These are phyloP conservation scores for Platanthera guangdongensis DNA, from an alignment of 106 monocot genomes.

Conservation along the genomic window DNA sequence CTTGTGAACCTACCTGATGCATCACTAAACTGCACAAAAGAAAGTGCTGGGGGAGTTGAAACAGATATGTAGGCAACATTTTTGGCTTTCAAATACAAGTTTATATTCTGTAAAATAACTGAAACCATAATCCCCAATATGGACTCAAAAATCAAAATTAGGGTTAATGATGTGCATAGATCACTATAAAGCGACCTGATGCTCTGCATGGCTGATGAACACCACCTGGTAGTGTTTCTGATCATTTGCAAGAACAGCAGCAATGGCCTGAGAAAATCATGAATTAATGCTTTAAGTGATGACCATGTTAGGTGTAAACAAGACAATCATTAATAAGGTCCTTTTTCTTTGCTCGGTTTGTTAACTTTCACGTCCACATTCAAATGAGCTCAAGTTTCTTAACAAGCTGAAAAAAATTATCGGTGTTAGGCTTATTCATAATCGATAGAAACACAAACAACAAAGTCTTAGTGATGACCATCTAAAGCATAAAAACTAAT, in stretches of 20 bases:
- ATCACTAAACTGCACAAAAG: slow-evolving; percentile 11
- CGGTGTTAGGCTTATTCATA: too few relatives aligned
- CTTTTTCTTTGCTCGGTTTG: too few relatives aligned
- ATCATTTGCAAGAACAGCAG: slow-evolving; percentile 40
- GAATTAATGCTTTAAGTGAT: background rate
- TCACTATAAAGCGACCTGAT: slow-evolving; percentile 32
- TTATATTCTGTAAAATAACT: slow-evolving; percentile 33
- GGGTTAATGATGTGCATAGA: background rate
- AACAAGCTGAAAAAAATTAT: too few relatives aligned
- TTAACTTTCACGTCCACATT: too few relatives aligned
- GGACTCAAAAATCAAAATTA: background rate
- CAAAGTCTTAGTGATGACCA: too few relatives aligned
- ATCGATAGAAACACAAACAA: too few relatives aligned
- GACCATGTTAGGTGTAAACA: background rate
- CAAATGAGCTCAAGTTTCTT: too few relatives aligned
- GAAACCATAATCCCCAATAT: slow-evolving; percentile 3
- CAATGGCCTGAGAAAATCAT: slow-evolving; percentile 52
- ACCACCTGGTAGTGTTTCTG: slow-evolving; percentile 40
- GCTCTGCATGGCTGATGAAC: slow-evolving; percentile 67
- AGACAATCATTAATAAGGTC: too few relatives aligned
- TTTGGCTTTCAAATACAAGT: slow-evolving; percentile 28
- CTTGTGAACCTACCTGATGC: slow-evolving; percentile 20
- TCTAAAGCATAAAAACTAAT: too few relatives aligned
- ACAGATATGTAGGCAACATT: slow-evolving; percentile 42
- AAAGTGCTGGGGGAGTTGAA: slow-evolving; percentile 49